Evolutionary conservation across 2,329 filamentous ascomycete genomes (phyloP).

Genomic region (Lasiodiplodia sp.): DNA sequence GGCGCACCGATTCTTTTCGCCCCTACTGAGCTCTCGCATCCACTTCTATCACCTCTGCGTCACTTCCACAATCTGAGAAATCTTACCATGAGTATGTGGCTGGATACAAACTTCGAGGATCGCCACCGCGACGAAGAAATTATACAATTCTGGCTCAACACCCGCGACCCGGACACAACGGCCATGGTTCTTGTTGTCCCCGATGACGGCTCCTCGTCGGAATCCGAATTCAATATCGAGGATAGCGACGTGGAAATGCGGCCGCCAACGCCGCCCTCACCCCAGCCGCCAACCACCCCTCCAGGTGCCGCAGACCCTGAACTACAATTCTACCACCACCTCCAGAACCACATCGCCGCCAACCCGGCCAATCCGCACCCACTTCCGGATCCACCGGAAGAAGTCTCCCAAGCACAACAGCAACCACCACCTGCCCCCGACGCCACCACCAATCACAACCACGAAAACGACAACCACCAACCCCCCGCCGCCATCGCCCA

Average conservation of each 20-base stretch:
- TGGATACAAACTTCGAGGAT: conserved; percentile 50
- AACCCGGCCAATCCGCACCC: conserved; percentile 1
- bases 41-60: conserved; percentile 49
- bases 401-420: conserved; percentile 4
- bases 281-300: not conserved
- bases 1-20: conserved; percentile 51
- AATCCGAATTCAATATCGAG: conserved; percentile 11
- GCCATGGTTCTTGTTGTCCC: conserved; percentile 43
- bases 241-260: conserved; percentile 32
- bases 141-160: conserved; percentile 54
- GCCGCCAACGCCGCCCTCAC: not conserved
- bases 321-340: conserved; percentile 14
- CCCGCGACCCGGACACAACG: conserved; percentile 47
- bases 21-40: conserved; percentile 47
- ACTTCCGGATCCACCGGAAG: not conserved
- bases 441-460: not conserved
- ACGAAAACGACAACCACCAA: not conserved
- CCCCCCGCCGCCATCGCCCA: not conserved
- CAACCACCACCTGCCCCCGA: not conserved
- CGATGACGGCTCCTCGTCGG: not conserved
- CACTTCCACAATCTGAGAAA: conserved; percentile 52
- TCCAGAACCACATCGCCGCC: conserved; percentile 1
- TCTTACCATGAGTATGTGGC: conserved; percentile 52
- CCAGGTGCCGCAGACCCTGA: conserved; percentile 9
- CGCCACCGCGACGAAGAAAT: conserved; percentile 51